Evolutionary conservation across 495 filamentous ascomycete species (phyloP), one percentile per base, ranked within the genome.

Genomic region (Daldinia concentrica): DNA sequence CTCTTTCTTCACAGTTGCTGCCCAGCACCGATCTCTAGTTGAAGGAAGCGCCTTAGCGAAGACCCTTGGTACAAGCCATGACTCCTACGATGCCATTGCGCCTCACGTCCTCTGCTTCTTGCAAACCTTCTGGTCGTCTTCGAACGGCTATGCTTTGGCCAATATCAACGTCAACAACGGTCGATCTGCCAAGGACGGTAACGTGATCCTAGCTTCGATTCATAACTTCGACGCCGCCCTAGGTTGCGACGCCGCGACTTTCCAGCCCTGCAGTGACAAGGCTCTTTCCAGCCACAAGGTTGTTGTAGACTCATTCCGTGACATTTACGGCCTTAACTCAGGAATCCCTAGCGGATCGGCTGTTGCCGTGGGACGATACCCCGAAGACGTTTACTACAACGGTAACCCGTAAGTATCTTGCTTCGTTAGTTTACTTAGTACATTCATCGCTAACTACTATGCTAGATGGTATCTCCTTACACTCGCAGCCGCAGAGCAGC

Each of bases 311-410:
- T 87, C 87, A 3, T 91, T 92, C 82, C 84, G 90, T 11, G 76
- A 79, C 6, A 71, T 87, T 43, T 91, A 90, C 73, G 64, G 73
- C n/a, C 78, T 91, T 73, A 91, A 91, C 80, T 71, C 73, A 2
- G 84, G 82, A 8, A 78, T 81, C 24, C 11, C 80, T 19, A 73
- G 81, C 9, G 85, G 87, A 12, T 73, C 78, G 11, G 88, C 88
- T 4, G 85, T 88, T 22, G 88, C 90, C 14, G 82, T 91, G 8
- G 91, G 91, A 50, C 78, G 91, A 22, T 93, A 93, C 73, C 75
- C 89, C 1, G 90, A 92, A 71, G 91, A 93, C 66, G 74, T 80
- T 3, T 93, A 92, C 72, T 87, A 88, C 72, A 85, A 86, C 55
- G 89, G 88, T 19, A 89, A 90, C 77, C 88, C 87, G 72, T 76